Base-by-base conservation (phyloP, 2,329 filamentous ascomycete species). In the Curvularia sp. region DNA sequence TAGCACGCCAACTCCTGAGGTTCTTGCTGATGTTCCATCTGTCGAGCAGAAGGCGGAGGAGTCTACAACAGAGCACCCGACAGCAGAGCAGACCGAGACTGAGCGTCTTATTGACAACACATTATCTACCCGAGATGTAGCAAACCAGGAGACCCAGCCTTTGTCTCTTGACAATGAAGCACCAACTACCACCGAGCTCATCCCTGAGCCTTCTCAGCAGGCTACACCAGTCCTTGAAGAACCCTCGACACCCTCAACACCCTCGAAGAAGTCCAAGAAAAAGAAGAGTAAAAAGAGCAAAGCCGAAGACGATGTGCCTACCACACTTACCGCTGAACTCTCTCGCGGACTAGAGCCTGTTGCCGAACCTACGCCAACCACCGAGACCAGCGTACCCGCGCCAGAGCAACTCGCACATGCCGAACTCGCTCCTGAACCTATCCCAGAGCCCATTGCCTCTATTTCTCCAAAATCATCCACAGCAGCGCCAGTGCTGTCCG, bases 231-330 rank as follows among this genome's bases (percentile, higher is more conserved):
- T 20, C 1, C 53, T 43, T 5, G 54, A 58, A 10, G 62, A 62
- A 18, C 31, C 47, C 28, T 24, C 52, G 13, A 44, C 24, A 10
- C 42, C 42, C 9, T n/a, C 31, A 12, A 41, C 47, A 13, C 67
- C 71, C 48, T 80, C 78, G 57, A 78, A 79, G 60, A 83, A 81
- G 61, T 78, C 42, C 18, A 55, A 77, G 13, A 83, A 83, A 55
- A 77, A 80, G 52, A 63, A 62, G 57, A 38, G 60, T 1, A 68
- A 63, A 53, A 61, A 61, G 53, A 54, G 44, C 13, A 63, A 62
- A 39, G 4, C 28, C 1, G 44, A 48, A 20, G 60, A 63, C 9
- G 44, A 54, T 12, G 41, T 55, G 9, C 22, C 47, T 20, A 50
- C 28, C n/a, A 43, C 47, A 5, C 33, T 48, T 18, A 22, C 38